Conservation (phyloP, 2,329 filamentous ascomycete genomes). For the Fusarium robinianum region DNA sequence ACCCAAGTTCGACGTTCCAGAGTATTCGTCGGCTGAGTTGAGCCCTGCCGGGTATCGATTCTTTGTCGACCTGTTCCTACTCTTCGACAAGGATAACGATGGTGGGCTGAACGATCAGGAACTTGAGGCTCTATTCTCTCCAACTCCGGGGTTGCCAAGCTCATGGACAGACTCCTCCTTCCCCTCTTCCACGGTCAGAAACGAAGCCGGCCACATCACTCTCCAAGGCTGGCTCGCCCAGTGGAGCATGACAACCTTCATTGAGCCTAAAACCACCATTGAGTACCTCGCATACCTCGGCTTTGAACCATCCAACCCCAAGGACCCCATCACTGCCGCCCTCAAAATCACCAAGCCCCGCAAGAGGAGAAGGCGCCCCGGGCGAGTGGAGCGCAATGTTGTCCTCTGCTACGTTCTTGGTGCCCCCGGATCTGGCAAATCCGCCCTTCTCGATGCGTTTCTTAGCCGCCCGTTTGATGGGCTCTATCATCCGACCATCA, state of each 20-base stretch:
- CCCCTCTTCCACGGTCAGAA: conserved; percentile 90
- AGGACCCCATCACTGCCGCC: conserved; percentile 77
- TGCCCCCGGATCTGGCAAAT: conserved; percentile 85
- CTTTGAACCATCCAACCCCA: conserved; percentile 80
- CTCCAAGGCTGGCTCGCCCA: conserved; percentile 97
- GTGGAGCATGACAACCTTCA: conserved; percentile 99
- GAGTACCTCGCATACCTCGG: conserved; percentile 96
- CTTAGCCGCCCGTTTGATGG: conserved; percentile 83
- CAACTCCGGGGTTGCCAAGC: conserved; percentile 83
- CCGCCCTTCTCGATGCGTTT: conserved; percentile 86
- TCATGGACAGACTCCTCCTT: conserved; percentile 91
- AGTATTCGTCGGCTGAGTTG: conserved; percentile 89
- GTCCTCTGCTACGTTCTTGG: conserved; percentile 93
- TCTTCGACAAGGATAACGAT: conserved; percentile 97
- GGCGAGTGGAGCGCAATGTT: conserved; percentile 89
- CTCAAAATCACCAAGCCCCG: conserved; percentile 91
- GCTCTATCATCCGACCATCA: conserved; percentile 91
- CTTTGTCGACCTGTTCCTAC: conserved; percentile 92
- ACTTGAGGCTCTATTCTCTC: conserved; percentile 83
- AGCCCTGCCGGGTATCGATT: conserved; percentile 95
- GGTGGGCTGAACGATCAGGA: conserved; percentile 88
- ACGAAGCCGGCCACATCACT: conserved; percentile 93
- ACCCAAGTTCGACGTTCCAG: conserved; percentile 91
- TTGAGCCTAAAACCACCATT: conserved; percentile 91
- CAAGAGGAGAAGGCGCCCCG: conserved; percentile 79